Base-by-base conservation (phyloP, 768 basidiomycete genomes). In the Rhizopogon rudus region DNA sequence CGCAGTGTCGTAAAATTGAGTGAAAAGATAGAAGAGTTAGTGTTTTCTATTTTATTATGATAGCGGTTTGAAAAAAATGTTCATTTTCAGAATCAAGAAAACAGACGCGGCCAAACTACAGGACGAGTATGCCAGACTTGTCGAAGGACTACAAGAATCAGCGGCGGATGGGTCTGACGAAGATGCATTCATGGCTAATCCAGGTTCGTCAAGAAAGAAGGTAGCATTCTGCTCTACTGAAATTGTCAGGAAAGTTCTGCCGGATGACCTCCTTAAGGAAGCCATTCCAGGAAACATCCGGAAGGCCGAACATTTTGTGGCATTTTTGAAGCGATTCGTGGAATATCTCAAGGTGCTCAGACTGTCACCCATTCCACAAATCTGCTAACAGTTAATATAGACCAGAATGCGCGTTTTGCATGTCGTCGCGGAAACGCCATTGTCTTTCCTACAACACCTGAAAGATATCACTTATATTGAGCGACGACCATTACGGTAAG, bases 381-480 rank as follows among this genome's bases (percentile, higher is more conserved):
- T 57, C 17, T 25, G 28, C 58, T 69, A 51, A 66, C 22, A 40
- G 14, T n/a, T 44, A 44, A 48, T 16, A 14, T 62, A 98, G 95
- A 98, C 96, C 16, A 83, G 97, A 52, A 98, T 98, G 96, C 86
- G 97, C 49, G 97, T 99, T n/a, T 75, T 98, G 28, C 97, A 98
- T 67, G 97, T 99, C 57, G 97, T 99, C 13, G 97, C 97, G 16
- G 97, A 99, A 72, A 99, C 97, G 2, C 97, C 97, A 0, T 75
- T 91, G 28, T 98, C 96, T 2, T 99, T 99, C 71, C 73, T 99
- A 41, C 96, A 98, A 65, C 97, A 99, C 72, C 78, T 99, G 45
- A 98, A 97, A 72, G 97, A 99, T 62, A 98, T 98, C 58, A 98
- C 97, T 13, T 99, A 94, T 68, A 99, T 99, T 55, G 97, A 99